These are phyloP conservation scores for Trichoderma breve DNA, from an alignment of 2,329 filamentous ascomycete species.

Conservation along the genomic window DNA sequence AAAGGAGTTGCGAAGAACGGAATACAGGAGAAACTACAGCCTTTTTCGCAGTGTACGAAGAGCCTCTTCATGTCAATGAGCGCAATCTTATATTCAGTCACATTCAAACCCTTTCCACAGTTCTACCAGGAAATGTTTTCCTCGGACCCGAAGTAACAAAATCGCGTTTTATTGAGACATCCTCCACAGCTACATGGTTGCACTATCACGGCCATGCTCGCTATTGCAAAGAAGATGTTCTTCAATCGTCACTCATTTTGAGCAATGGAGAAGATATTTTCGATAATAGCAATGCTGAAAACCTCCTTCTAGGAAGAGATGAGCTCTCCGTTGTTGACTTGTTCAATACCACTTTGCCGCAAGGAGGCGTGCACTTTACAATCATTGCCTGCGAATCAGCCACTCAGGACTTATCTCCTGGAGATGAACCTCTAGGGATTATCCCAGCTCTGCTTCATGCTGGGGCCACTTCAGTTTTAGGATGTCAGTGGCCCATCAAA, in stretches of 20 bases:
- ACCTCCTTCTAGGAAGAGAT: background rate
- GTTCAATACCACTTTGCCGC: background rate
- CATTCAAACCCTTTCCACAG: background rate
- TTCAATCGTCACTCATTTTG: background rate
- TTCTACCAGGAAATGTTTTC: background rate
- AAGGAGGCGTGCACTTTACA: background rate
- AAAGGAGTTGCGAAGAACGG: background rate
- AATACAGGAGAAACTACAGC: background rate
- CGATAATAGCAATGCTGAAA: background rate
- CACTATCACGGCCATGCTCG: background rate
- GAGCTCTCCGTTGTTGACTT: background rate
- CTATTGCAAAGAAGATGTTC: background rate
- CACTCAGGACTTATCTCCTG: background rate
- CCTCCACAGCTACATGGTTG: background rate
- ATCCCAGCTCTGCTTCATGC: background rate
- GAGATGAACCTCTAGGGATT: background rate
- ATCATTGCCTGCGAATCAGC: background rate
- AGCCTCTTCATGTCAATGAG: background rate
- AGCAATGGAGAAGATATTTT: background rate
- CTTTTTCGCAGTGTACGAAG: background rate
- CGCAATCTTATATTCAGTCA: background rate
- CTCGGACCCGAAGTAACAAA: background rate
- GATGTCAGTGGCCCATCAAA: background rate
- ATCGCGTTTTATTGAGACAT: background rate
- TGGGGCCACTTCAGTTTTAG: background rate